phyloP scores from a whole-genome alignment of 768 basidiomycete genomes.

The Leccinum subgranulosum region DNA sequence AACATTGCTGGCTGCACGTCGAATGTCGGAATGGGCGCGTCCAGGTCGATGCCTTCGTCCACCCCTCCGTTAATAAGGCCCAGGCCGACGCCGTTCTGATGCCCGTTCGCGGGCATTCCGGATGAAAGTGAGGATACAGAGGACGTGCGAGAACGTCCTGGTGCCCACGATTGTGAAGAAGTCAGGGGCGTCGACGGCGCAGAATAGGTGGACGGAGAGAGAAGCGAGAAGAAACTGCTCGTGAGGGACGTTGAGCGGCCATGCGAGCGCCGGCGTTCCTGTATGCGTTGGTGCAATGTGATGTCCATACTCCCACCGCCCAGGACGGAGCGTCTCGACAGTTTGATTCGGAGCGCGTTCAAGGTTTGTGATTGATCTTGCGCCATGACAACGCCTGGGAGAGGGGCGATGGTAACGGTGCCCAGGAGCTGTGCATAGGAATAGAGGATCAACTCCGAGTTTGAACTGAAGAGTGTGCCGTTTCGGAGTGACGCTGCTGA shows the following conservation, averaged over 20 bases:
- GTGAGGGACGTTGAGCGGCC: slow-evolving; percentile 52
- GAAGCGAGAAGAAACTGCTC: slow-evolving; percentile 46
- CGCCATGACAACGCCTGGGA: slow-evolving; percentile 37
- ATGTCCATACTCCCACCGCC: slow-evolving; percentile 83
- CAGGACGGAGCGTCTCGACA: slow-evolving; percentile 43
- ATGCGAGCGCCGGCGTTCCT: slow-evolving; percentile 36
- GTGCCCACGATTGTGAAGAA: slow-evolving; percentile 25
- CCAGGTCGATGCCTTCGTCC: slow-evolving; percentile 54
- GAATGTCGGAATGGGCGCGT: slow-evolving; percentile 75
- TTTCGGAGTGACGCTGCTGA: slow-evolving; percentile 30
- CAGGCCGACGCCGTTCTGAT: slow-evolving; percentile 28
- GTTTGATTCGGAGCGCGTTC: slow-evolving; percentile 44
- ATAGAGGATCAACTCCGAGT: slow-evolving; percentile 73
- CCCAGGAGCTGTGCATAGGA: slow-evolving; percentile 82
- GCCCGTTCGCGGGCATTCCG: neutral
- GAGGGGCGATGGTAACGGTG: slow-evolving; percentile 55
- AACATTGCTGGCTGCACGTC: slow-evolving; percentile 85
- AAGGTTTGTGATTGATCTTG: slow-evolving; percentile 46
- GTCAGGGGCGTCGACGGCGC: slow-evolving; percentile 20
- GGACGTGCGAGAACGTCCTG: slow-evolving; percentile 17
- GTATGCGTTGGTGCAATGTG: slow-evolving; percentile 35
- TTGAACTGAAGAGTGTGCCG: slow-evolving; percentile 45
- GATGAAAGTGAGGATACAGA: slow-evolving; percentile 26
- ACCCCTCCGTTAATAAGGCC: slow-evolving; percentile 26
- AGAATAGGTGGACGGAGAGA: slow-evolving; percentile 39